Conservation (phyloP, 208 protist genomes). For the Crithidia mellificae region DNA sequence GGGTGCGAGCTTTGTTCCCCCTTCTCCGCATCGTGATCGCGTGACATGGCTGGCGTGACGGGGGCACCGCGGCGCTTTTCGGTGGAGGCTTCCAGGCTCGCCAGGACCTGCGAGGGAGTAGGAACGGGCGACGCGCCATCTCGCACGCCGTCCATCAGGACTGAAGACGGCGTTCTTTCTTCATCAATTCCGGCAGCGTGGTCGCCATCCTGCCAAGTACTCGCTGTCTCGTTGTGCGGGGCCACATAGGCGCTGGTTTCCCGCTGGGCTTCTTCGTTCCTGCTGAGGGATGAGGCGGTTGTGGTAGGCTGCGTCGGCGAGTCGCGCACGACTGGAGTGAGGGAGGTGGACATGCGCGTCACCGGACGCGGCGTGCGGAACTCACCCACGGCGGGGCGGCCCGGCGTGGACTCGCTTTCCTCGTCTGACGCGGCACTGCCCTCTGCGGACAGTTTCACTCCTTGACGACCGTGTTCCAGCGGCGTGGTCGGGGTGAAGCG, state of each 20-base stretch:
- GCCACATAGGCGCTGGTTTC: background rate
- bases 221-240: too few relatives aligned
- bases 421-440: background rate
- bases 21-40: constrained; percentile 1
- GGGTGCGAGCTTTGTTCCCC: too few relatives aligned
- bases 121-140: constrained; percentile 27
- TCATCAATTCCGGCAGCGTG: too few relatives aligned
- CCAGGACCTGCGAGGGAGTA: constrained; percentile 22
- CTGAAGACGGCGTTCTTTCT: too few relatives aligned
- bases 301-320: background rate
- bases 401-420: constrained; percentile 13
- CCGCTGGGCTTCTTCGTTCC: background rate
- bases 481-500: constrained; percentile 27
- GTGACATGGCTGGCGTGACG: constrained; percentile 15
- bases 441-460: background rate
- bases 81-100: constrained; percentile 28
- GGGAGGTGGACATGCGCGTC: constrained; percentile 16
- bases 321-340: constrained; percentile 6
- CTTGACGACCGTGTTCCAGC: background rate
- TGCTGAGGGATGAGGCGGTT: background rate
- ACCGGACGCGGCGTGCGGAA: constrained; percentile 44
- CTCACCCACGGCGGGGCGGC: constrained; percentile 24
- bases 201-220: too few relatives aligned
- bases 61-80: constrained; percentile 33
- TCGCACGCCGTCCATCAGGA: background rate